Evolutionary conservation across 345 rosid species (phyloP), one percentile per base, ranked within the genome.

Genomic region (Populus euphratica): DNA sequence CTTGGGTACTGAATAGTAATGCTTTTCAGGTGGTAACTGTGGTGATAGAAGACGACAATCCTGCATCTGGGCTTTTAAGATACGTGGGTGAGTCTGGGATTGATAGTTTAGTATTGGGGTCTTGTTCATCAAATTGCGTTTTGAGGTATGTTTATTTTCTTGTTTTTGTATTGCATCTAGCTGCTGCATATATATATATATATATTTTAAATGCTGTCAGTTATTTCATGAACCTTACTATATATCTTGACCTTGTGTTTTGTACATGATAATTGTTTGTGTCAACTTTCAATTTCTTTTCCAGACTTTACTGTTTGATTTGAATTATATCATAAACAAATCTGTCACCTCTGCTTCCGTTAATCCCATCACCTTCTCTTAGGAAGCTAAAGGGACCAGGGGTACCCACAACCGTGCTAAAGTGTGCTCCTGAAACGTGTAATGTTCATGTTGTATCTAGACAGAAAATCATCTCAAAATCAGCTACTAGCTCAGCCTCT

Each of bases 41-140:
- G 86, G 88, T 93, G 82, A 85, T 94, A 35, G 95, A 87, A 76
- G 89, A 87, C 86, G 87, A 89, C 39, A 78, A 89, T 80, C 92
- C 98, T 6, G 91, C 94, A 4, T 66, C 73, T 68, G 93, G 89
- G 13, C 94, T 94, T 78, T 41, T 89, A 82, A 79, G 76, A 69
- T 91, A 82, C 31, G 56, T 86, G 13, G 80, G 88, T 21, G 88
- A 85, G 70, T 78, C 77, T 27, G 82, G 91, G 73, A 85, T 94
- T 74, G 73, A 77, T 70, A 78, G 85, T 86, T 87, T 92, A 81
- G 93, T 92, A 16, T 76, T 91, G 87, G 97, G 97, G 9, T 92
- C 98, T 49, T 82, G 36, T 33, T 33, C 87, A 65, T 76, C 86
- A 0, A 87, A 78, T 83, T 83, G 77, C 71, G 74, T 94, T 73